Base-by-base conservation (phyloP, 2,329 filamentous ascomycete species). In the Fusarium nurragi region DNA sequence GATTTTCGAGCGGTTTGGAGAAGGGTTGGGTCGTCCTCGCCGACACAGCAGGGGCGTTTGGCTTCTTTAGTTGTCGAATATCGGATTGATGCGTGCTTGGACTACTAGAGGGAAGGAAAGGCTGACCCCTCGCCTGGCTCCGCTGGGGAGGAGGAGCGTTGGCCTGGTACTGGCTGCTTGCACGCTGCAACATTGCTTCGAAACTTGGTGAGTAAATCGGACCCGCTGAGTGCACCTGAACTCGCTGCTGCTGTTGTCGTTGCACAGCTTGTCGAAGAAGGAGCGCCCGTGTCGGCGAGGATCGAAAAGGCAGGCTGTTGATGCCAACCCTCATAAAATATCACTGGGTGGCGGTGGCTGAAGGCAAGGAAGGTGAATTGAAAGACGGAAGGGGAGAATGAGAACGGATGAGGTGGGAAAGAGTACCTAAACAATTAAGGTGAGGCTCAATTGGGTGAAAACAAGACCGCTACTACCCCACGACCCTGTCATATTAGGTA, bases 71-170 rank as follows among this genome's bases (percentile, higher is more conserved):
- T 52, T 82, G 81, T 43, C 84, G 80, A 65, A 88, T 84, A 58
- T 82, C 83, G 36, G 76, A 76, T 73, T 81, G 78, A 11, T 74
- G 64, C 23, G 77, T 72, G 39, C 74, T 76, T 13, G 84, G 83
- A 66, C 82, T 87, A 74, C 83, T 88, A 2, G 86, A 87, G 5
- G 85, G 81, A 64, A 88, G 86, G 16, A 85, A 76, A 55, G 84
- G 80, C 73, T 87, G 86, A 6, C 79, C 39, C 61, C 23, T 75
- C 39, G 84, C 73, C 44, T 73, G 66, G 10, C 71, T 65, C 47
- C 76, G 76, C 11, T 74, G 73, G 21, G 71, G 69, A 48, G 71
- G 70, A 53, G 72, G 70, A 61, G 74, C 69, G 53, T 75, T 76
- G 58, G 79, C 78, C 75, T 79, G 72, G 64, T 75, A 80, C 9